phyloP scores from a whole-genome alignment of 768 basidiomycete genomes.

The Royoungia palumana region DNA sequence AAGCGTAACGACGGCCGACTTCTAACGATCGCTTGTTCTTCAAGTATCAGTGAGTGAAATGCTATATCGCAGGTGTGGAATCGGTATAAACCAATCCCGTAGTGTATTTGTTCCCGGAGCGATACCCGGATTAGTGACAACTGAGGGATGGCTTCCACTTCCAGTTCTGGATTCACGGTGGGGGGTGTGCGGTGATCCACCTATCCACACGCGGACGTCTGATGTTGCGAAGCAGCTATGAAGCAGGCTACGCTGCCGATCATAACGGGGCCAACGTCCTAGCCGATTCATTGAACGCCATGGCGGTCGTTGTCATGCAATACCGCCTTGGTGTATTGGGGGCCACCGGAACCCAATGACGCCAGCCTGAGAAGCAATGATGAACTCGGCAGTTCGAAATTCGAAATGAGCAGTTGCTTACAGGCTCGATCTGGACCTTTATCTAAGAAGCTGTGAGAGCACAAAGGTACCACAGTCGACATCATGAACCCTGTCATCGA shows the following conservation, averaged over 20 bases:
- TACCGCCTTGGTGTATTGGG: conserved; percentile 37
- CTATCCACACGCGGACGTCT: background rate
- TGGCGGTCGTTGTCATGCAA: conserved; percentile 31
- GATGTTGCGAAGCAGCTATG: conserved; percentile 19
- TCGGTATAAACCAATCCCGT: background rate
- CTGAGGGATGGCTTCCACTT: conserved; percentile 23
- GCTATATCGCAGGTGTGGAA: too few species aligned
- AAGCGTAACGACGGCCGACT: background rate
- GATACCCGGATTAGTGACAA: background rate
- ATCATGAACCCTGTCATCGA: too few species aligned
- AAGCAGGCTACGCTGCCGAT: conserved; percentile 9
- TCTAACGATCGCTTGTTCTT: conserved; percentile 35
- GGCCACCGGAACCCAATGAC: too few species aligned
- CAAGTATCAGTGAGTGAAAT: conserved; percentile 12
- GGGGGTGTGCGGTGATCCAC: conserved; percentile 20
- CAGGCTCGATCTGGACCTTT: too few species aligned
- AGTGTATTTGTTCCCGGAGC: conserved; percentile 13
- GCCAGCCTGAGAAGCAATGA: too few species aligned
- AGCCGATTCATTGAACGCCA: conserved; percentile 16
- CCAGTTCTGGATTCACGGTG: conserved; percentile 38
- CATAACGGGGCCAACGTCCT: conserved; percentile 27
- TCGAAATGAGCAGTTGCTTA: too few species aligned
- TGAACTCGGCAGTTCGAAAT: too few species aligned
- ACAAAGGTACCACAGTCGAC: too few species aligned
- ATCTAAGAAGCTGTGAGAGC: too few species aligned